Evolutionary conservation across 371 early-diverging fungal species (phyloP).

Genomic region (Rhizomucor pusillus): DNA sequence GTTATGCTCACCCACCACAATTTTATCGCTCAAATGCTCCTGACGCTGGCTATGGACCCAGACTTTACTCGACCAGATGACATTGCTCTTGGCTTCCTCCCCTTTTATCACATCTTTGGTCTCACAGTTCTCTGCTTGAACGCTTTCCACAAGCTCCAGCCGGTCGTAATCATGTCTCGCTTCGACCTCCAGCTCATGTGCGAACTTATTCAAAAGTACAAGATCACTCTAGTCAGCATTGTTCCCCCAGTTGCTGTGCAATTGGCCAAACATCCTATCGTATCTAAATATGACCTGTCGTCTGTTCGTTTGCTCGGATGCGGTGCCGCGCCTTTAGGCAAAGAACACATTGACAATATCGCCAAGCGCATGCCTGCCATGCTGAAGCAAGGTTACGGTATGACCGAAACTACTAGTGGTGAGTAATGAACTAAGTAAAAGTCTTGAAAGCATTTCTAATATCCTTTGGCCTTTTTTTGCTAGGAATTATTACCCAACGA

Average conservation of each 20-base stretch:
- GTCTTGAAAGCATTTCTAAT: too few species aligned
- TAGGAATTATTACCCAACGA: conserved; percentile 16
- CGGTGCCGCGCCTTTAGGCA: conserved; percentile 84
- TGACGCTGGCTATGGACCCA: conserved; percentile 7
- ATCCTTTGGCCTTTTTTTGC: too few species aligned
- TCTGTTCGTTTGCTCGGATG: conserved; percentile 59
- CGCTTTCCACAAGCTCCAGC: conserved; percentile 29
- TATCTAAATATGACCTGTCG: conserved; percentile 64
- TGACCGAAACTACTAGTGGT: conserved; percentile 64
- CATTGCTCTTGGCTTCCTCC: conserved; percentile 66
- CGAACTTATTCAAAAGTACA: conserved; percentile 59
- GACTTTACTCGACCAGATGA: conserved; percentile 33
- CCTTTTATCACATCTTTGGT: conserved; percentile 85
- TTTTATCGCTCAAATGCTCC: conserved; percentile 14
- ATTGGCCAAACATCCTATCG: conserved; percentile 64
- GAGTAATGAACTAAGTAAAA: too few species aligned
- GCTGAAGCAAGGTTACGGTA: conserved; percentile 58
- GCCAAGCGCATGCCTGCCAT: conserved; percentile 49
- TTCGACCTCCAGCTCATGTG: conserved; percentile 64
- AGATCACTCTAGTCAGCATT: conserved; percentile 68
- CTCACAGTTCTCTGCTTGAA: conserved; percentile 35
- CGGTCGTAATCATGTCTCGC: conserved; percentile 59
- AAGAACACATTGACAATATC: conserved; percentile 52
- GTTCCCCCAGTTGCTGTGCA: conserved; percentile 80
- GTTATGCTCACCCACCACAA: conserved; percentile 31